These are phyloP conservation scores for Sugiyamaella novakii DNA, from an alignment of 1,139 yeast genomes.

Conservation along the genomic window DNA sequence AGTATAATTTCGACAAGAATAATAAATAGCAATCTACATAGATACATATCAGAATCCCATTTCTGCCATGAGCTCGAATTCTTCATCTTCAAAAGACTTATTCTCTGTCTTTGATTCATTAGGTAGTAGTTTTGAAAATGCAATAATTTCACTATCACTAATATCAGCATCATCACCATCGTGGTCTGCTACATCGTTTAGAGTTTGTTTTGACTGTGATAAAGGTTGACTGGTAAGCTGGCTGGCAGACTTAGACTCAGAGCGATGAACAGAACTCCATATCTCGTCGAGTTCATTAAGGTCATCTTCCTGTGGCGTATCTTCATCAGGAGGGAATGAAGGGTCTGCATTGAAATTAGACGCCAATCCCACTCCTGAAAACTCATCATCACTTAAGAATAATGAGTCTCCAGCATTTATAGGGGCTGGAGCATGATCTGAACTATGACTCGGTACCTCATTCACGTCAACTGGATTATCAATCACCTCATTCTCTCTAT, in stretches of 20 bases:
- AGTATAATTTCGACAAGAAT: too few species aligned
- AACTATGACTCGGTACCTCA: not conserved
- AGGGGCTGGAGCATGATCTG: not conserved
- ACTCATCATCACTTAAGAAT: constrained; percentile 15
- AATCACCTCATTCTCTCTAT: not conserved
- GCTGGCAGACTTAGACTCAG: not conserved
- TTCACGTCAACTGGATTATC: not conserved
- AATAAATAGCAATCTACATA: too few species aligned
- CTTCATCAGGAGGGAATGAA: not conserved
- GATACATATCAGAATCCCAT: constrained; percentile 14
- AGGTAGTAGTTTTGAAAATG: not conserved
- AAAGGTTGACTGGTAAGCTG: not conserved
- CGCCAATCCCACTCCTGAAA: not conserved
- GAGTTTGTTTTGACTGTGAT: not conserved
- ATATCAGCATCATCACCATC: constrained; percentile 1
- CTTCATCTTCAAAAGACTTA: constrained; percentile 8
- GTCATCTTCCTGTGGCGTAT: not conserved
- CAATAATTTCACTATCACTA: constrained; percentile 16
- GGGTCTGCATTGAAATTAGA: not conserved
- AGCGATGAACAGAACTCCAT: constrained; percentile 9
- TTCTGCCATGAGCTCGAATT: constrained; percentile 11
- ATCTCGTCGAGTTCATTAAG: constrained; percentile 11
- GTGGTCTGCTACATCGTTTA: not conserved
- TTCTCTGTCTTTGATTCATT: not conserved
- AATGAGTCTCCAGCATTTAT: not conserved